phyloP scores from a whole-genome alignment of 257 asterid species.

The Salvia miltiorrhiza region DNA sequence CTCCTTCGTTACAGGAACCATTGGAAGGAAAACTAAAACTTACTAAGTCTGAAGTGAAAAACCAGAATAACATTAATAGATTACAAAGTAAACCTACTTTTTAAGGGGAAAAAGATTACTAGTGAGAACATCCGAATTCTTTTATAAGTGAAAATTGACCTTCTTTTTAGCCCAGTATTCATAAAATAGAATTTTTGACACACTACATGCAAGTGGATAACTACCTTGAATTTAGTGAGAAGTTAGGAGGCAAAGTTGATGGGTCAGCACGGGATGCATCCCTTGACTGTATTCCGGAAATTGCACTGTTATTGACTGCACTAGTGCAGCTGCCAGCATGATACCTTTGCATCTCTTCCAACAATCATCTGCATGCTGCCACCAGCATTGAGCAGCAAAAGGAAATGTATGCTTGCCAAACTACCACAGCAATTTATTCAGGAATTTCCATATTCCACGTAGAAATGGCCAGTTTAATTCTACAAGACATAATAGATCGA shows the following conservation, averaged over 20 bases:
- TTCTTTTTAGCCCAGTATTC: neutral
- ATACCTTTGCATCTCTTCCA: slow-evolving; percentile 98
- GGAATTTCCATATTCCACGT: neutral
- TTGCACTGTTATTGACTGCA: slow-evolving; percentile 86
- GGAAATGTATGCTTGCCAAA: slow-evolving; percentile 21
- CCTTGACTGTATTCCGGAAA: slow-evolving; percentile 72
- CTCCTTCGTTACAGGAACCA: neutral
- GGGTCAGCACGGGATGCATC: slow-evolving; percentile 76
- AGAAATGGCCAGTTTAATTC: neutral
- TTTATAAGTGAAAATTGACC: neutral
- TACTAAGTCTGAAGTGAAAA: neutral
- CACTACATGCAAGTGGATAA: neutral
- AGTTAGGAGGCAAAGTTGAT: slow-evolving; percentile 60
- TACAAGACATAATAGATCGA: neutral
- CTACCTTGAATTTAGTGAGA: slow-evolving; percentile 74
- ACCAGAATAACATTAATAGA: neutral
- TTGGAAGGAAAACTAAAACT: neutral
- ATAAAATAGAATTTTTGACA: neutral
- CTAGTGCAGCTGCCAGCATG: slow-evolving; percentile 93
- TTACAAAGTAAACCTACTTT: neutral
- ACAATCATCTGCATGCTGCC: slow-evolving; percentile 96
- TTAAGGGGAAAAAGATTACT: neutral
- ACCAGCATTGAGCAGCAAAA: slow-evolving; percentile 76
- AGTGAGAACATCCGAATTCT: neutral
- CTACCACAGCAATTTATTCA: slow-evolving; percentile 21